These are phyloP conservation scores for Nannochloris sp. DNA, from an alignment of 139 green algal species.

Conservation along the genomic window DNA sequence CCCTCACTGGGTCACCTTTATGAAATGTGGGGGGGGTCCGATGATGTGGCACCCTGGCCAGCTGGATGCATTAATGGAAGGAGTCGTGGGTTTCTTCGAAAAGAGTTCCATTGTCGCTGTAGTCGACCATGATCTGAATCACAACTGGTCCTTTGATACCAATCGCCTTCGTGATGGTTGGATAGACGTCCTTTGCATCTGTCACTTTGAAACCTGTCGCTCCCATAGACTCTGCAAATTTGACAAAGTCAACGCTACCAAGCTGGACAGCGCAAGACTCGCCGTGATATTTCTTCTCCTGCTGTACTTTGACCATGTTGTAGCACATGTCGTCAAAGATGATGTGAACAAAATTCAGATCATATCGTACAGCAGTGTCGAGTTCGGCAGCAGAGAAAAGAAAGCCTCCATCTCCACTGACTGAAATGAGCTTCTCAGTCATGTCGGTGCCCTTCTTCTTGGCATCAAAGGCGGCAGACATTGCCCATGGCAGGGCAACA, in stretches of 20 bases:
- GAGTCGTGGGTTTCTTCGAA: constrained; percentile 11
- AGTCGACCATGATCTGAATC: constrained; percentile 12
- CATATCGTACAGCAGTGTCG: constrained; percentile 9
- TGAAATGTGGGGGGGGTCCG: no score
- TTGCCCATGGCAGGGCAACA: constrained; percentile 10
- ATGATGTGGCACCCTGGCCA: not conserved
- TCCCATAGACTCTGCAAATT: constrained; percentile 10
- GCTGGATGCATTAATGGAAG: constrained; percentile 2
- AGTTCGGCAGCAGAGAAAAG: constrained; percentile 15
- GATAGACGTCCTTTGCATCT: not conserved
- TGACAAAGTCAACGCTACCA: constrained; percentile 10
- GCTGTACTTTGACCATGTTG: constrained; percentile 20
- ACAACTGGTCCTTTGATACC: constrained; percentile 7
- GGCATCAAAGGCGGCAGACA: constrained; percentile 12
- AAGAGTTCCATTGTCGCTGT: constrained; percentile 8
- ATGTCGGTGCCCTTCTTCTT: constrained; percentile 12
- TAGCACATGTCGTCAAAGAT: constrained; percentile 12
- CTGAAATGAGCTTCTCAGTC: constrained; percentile 8
- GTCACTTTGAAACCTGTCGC: constrained; percentile 4
- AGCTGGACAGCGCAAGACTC: constrained; percentile 9
- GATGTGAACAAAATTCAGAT: constrained; percentile 15
- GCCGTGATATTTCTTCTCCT: constrained; percentile 12
- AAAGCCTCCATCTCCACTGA: constrained; percentile 14
- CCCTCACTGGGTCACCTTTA: no score
- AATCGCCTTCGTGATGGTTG: not conserved